Percentiles rank a stretch among this genome's conserved stretches.
phyloP scores from a whole-genome alignment of 352 stramenopile species.

The Chrysophaeum taylorii region DNA sequence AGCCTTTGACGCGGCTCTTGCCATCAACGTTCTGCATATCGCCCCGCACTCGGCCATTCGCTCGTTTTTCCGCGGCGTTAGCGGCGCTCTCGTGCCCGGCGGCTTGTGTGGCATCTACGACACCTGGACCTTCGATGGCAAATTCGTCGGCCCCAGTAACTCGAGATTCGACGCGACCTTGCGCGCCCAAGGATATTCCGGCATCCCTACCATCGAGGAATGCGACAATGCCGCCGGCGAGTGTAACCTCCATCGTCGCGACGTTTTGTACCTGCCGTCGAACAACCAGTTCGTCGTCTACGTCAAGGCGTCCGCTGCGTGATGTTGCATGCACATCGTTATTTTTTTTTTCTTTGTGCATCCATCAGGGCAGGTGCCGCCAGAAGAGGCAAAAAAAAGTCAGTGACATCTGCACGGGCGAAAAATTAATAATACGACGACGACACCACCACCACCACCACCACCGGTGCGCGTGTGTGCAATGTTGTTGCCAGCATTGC shows the following conservation, averaged over 20 bases:
- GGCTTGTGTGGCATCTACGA: not conserved
- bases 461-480: too few species aligned
- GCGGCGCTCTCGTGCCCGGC: not conserved
- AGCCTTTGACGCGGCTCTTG: not conserved
- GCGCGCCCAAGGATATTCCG: not conserved
- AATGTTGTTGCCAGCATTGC: too few species aligned
- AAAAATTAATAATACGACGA: too few species aligned
- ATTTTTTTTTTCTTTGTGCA: too few species aligned
- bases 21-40: slow-evolving; percentile 5
- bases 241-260: not conserved
- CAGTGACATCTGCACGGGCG: too few species aligned
- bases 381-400: too few species aligned
- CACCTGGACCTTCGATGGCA: not conserved
- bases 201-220: slow-evolving; percentile 1
- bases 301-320: too few species aligned
- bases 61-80: not conserved
- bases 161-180: not conserved
- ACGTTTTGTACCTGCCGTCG: not conserved
- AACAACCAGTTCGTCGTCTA: slow-evolving; percentile 10
- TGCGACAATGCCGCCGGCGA: not conserved
- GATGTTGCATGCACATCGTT: too few species aligned
- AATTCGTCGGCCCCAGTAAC: slow-evolving; percentile 2
- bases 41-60: not conserved
- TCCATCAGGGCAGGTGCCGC: too few species aligned
- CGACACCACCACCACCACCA: too few species aligned